These are phyloP conservation scores for Sonneratia alba DNA, from an alignment of 345 rosid genomes.

Conservation along the genomic window DNA sequence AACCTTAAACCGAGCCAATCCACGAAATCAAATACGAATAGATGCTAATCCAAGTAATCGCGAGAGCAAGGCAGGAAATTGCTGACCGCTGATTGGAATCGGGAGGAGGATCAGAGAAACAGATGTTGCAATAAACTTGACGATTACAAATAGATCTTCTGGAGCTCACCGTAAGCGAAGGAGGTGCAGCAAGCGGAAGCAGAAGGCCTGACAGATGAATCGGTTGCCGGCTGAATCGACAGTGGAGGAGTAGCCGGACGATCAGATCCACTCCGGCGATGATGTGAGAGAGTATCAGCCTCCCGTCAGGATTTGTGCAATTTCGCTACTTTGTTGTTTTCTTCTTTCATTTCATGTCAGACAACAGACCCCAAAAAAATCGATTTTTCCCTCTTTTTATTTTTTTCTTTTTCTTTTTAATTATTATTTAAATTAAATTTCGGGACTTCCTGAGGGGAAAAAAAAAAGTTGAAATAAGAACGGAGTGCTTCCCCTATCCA, in stretches of 20 bases:
- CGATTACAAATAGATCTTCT: background rate
- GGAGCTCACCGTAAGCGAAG: background rate
- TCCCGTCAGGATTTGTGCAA: background rate
- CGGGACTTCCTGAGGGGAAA: background rate
- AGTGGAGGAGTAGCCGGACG: background rate
- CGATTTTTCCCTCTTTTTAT: background rate
- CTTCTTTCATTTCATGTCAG: too few relatives aligned
- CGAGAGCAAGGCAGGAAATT: background rate
- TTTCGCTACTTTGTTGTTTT: background rate
- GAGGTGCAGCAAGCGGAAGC: background rate
- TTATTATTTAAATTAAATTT: background rate
- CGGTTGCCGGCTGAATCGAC: conserved; percentile 1
- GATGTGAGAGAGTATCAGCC: background rate
- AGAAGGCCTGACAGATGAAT: background rate
- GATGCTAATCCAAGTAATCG: background rate
- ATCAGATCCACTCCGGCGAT: conserved; percentile 2
- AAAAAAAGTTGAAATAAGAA: too few relatives aligned
- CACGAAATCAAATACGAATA: background rate
- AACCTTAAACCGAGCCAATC: background rate
- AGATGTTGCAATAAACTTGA: background rate
- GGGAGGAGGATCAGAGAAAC: background rate
- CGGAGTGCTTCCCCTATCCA: too few relatives aligned
- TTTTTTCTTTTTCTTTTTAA: background rate
- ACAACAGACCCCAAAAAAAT: too few relatives aligned
- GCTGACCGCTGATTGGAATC: background rate